A percentile compares a stretch with the other conserved stretches of the same genome.
Evolutionary conservation across 768 basidiomycete species (phyloP).

Genomic region (Clitopilus hobsonii): DNA sequence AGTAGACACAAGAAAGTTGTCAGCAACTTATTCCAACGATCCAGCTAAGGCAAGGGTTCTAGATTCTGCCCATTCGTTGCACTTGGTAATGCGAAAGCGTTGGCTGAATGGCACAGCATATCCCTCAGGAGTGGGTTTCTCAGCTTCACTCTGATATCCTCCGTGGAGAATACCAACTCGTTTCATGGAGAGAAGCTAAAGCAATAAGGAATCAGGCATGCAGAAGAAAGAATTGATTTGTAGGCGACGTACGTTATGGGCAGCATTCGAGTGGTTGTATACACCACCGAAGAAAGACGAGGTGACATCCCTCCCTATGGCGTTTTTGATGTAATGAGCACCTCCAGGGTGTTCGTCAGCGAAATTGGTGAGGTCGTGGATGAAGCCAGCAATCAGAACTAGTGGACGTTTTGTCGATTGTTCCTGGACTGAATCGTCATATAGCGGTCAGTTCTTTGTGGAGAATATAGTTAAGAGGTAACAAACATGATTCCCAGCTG

Average conservation of each 20-base stretch:
- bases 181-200: conserved; percentile 62
- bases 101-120: too few relatives aligned
- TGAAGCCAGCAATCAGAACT: conserved; percentile 86
- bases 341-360: conserved; percentile 92
- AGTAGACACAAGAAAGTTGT: too few relatives aligned
- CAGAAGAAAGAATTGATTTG: conserved; percentile 49
- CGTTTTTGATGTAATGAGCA: conserved; percentile 72
- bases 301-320: conserved; percentile 88
- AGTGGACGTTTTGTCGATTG: conserved; percentile 77
- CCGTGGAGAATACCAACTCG: conserved; percentile 59
- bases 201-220: conserved; percentile 10
- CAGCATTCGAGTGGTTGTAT: conserved; percentile 86
- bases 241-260: conserved; percentile 85
- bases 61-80: too few relatives aligned
- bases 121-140: too few relatives aligned
- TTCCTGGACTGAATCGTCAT: conserved; percentile 59
- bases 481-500: conserved; percentile 81
- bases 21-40: too few relatives aligned
- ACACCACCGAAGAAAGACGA: conserved; percentile 93
- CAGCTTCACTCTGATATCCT: conserved; percentile 52
- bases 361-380: conserved; percentile 84
- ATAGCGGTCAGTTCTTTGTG: too few relatives aligned
- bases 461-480: too few relatives aligned
- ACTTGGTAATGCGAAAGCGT: too few relatives aligned
- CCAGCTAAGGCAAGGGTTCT: too few relatives aligned